Conservation (phyloP, 805 yeast species). For the Barnettozyma botsteinii region DNA sequence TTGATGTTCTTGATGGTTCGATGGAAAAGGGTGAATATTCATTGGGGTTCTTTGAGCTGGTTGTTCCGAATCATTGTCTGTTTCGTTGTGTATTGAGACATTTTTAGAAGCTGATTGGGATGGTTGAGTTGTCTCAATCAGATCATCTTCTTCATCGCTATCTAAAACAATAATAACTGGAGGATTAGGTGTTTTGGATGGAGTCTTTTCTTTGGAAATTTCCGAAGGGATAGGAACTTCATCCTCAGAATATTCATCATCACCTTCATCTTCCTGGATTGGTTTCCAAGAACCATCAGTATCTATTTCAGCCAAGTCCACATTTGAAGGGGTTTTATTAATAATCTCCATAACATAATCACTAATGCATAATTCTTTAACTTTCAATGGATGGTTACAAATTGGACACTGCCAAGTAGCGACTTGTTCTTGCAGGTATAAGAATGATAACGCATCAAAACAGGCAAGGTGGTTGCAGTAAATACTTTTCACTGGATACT, state of each 20-base stretch:
- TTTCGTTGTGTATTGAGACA: background rate
- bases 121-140: slow-evolving; percentile 1
- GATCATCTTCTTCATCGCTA: slow-evolving; percentile 36
- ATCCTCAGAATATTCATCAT: slow-evolving; percentile 10
- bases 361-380: slow-evolving; percentile 61
- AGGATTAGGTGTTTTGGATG: slow-evolving; percentile 10
- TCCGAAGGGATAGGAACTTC: slow-evolving; percentile 4
- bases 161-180: slow-evolving; percentile 45
- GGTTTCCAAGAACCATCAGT: slow-evolving; percentile 72
- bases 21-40: too few species aligned
- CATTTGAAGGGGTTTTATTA: slow-evolving; percentile 43
- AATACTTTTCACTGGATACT: slow-evolving; percentile 63
- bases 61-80: too few species aligned
- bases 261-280: slow-evolving; percentile 24
- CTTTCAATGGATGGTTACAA: slow-evolving; percentile 50
- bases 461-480: slow-evolving; percentile 81
- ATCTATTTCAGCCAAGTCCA: slow-evolving; percentile 60
- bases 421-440: slow-evolving; percentile 70
- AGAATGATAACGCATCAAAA: slow-evolving; percentile 72
- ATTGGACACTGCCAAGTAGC: slow-evolving; percentile 89
- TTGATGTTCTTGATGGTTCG: too few species aligned
- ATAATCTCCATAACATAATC: slow-evolving; percentile 68
- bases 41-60: too few species aligned
- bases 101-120: too few species aligned
- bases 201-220: background rate